Base-by-base conservation (phyloP, 75 land plant species). In the Sequoia sempervirens region DNA sequence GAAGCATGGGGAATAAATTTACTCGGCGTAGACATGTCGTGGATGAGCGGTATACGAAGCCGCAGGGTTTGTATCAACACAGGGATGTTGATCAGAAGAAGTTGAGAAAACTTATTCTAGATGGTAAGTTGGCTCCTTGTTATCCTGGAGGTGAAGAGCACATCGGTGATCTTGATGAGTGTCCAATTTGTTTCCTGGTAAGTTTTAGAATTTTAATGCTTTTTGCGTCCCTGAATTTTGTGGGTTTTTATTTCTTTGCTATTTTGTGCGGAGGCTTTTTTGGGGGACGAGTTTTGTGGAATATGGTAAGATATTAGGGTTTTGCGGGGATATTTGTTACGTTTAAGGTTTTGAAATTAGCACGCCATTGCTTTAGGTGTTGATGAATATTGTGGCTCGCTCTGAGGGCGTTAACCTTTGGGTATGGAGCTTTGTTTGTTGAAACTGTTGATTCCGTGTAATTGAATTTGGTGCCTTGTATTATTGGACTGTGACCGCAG, bases 171-270 rank as follows among this genome's bases (percentile, higher is more conserved):
- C 98, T 95, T 41, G 99, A 97, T 50, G 99, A 97, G 76, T 97
- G 99, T 61, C 99, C 99, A 58, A 97, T 97, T 79, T 97, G 99
- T 88, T 97, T 95, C 83, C 83, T 97, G 95, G 99, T 97, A 74
- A 81, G 85, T 83, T 58, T 11, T 36, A 26, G 50, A 26, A 34
- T 43, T 84, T 84, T 70, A 70, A 13, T 53, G 37, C 50, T 83
- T 26, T 47, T 41, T 36, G 45, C 13, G 50, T 30, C n/a, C 7
- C 10, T 83, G n/a, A 79, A 30, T 74, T 11, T 37, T 75, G 15
- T 53, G 79, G 43, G 46, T 30, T 83, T 36, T 74, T 34, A 69
- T 23, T 43, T 26, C 11, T 20, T 26, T 52, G 52, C 30, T n/a
- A 11, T 1, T 43, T 26, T 56, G 61, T 20, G 20, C 53, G 53